Evolutionary conservation across 805 yeast species (phyloP).

Genomic region (Pichia insulana): DNA sequence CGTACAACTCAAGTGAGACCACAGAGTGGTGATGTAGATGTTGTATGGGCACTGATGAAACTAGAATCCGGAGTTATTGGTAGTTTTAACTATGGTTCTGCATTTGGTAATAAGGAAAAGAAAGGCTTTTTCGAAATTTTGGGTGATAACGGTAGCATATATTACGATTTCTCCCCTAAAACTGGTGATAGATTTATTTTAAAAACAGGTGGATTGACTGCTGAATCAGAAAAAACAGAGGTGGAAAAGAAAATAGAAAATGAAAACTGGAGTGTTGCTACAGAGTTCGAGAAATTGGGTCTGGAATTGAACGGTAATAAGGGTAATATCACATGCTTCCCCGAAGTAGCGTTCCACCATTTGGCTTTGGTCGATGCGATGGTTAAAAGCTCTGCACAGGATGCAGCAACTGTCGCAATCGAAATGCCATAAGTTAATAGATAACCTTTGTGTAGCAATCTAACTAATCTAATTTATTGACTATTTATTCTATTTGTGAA

Average conservation of each 20-base stretch:
- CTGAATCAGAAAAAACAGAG: slow-evolving; percentile 37
- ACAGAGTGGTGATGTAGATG: slow-evolving; percentile 76
- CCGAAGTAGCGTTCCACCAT: slow-evolving; percentile 83
- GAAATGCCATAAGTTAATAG: slow-evolving; percentile 9
- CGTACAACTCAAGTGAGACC: slow-evolving; percentile 68
- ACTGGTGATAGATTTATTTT: slow-evolving; percentile 32
- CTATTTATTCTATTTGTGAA: too few species aligned
- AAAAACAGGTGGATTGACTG: slow-evolving; percentile 44
- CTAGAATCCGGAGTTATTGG: slow-evolving; percentile 61
- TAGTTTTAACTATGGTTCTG: slow-evolving; percentile 79
- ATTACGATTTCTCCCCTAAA: slow-evolving; percentile 55
- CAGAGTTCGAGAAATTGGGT: slow-evolving; percentile 42
- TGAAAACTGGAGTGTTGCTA: slow-evolving; percentile 33
- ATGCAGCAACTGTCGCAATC: slow-evolving; percentile 31
- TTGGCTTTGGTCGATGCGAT: slow-evolving; percentile 86
- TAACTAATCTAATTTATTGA: too few species aligned
- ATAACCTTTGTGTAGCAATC: background rate
- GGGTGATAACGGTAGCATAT: slow-evolving; percentile 72
- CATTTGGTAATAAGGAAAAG: slow-evolving; percentile 76
- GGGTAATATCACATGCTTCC: slow-evolving; percentile 32
- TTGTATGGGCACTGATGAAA: slow-evolving; percentile 61
- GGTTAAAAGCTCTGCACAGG: slow-evolving; percentile 52
- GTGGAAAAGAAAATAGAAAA: slow-evolving; percentile 33
- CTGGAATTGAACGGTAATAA: slow-evolving; percentile 24
- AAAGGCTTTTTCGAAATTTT: slow-evolving; percentile 56